Percentiles rank a stretch among this genome's conserved stretches.
phyloP scores from a whole-genome alignment of 495 filamentous ascomycete species.

The Penicillium verhagenii region DNA sequence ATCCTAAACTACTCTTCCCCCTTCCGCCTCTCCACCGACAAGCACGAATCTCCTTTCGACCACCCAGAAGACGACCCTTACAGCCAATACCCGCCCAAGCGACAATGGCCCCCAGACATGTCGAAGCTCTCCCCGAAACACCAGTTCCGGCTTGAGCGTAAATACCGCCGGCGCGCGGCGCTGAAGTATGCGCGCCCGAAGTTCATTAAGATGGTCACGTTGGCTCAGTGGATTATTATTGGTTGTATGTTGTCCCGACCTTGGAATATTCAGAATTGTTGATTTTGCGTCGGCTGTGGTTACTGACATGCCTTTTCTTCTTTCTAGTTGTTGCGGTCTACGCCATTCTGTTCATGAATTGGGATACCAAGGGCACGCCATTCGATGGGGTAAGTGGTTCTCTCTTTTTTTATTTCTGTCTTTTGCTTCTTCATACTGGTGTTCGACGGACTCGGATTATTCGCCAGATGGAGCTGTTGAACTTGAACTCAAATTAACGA shows the following conservation, averaged over 20 bases:
- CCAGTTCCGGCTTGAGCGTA: constrained; percentile 68
- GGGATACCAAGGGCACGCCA: constrained; percentile 58
- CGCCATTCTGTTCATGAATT: constrained; percentile 75
- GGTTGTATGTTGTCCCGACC: constrained; percentile 54
- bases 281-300: neutral
- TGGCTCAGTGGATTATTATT: constrained; percentile 67
- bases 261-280: neutral
- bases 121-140: constrained; percentile 72
- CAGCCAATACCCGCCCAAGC: constrained; percentile 75
- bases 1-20: constrained; percentile 24
- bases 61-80: constrained; percentile 29
- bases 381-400: constrained; percentile 51
- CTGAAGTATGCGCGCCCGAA: constrained; percentile 73
- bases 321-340: constrained; percentile 66
- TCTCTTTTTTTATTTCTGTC: neutral
- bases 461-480: neutral
- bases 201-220: constrained; percentile 68
- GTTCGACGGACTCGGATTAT: no score
- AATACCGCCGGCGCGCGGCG: constrained; percentile 65
- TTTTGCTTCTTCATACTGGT: neutral
- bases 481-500: neutral
- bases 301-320: constrained; percentile 14
- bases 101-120: constrained; percentile 92
- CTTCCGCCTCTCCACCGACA: constrained; percentile 40
- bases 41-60: constrained; percentile 6